These are phyloP conservation scores for Phenoliferia sp. DNA, from an alignment of 1,284 basidiomycete species.

Conservation along the genomic window DNA sequence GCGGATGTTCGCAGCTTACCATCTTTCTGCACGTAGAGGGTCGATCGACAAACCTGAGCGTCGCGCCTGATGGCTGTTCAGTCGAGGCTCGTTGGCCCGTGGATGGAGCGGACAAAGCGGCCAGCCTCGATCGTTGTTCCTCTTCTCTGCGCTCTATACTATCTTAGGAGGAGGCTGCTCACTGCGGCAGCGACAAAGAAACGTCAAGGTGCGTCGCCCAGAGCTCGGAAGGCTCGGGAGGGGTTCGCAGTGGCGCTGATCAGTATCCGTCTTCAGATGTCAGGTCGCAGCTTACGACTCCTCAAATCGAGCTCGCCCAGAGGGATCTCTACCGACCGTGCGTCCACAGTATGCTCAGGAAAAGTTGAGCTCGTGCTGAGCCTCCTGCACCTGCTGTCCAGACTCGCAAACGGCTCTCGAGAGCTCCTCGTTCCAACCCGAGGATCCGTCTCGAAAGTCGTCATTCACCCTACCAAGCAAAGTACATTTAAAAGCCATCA, in stretches of 20 bases:
- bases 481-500: constrained; percentile 41
- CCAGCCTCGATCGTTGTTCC: constrained; percentile 7
- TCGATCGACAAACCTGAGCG: no score
- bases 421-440: constrained; percentile 35
- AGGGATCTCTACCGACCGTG: constrained; percentile 32
- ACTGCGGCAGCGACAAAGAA: constrained; percentile 8
- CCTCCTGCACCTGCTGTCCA: background rate
- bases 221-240: background rate
- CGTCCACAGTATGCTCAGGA: background rate
- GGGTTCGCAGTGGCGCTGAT: no score
- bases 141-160: constrained; percentile 12
- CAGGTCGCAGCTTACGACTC: constrained; percentile 22
- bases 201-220: constrained; percentile 4
- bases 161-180: constrained; percentile 10
- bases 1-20: no score
- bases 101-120: background rate
- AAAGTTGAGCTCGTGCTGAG: no score
- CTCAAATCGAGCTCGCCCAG: constrained; percentile 33
- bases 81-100: background rate
- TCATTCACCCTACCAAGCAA: constrained; percentile 41
- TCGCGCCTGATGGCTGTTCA: background rate
- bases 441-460: constrained; percentile 39
- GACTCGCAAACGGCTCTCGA: constrained; percentile 28
- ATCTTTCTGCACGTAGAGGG: no score
- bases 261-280: background rate